Base-by-base conservation (phyloP, 2,329 filamentous ascomycete genomes). In the Emmonsiellopsis sp. region DNA sequence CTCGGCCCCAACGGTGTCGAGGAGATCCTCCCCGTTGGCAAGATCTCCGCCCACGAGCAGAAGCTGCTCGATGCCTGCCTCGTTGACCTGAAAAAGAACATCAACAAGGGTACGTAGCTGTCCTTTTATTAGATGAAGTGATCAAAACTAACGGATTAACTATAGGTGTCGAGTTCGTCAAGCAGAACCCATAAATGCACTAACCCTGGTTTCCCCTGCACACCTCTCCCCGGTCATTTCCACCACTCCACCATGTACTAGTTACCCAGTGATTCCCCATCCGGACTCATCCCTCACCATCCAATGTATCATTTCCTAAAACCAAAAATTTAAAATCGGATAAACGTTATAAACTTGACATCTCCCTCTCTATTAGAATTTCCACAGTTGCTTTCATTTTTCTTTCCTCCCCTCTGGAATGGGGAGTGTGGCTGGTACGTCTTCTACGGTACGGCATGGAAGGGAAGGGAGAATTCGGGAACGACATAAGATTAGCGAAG, bases 1-100 rank as follows among this genome's bases (percentile, higher is more conserved):
- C 88, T 98, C 68, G 93, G 93, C 77, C 90, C 91, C 72, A 86
- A 92, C 73, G 93, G 93, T 79, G 92, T 94, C 61, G 85, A 93
- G 82, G 87, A 95, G 83, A 92, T 97, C 73, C 81, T 86, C 72
- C 84, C 87, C 65, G 77, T 98, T 65, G 93, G 93, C 74, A 80
- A 87, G 75, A 70, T 97, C 70, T 88, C 88, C 68, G 82, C 84
- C 65, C 78, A 84, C 73, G 93, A 98, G 86, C 78, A 95, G 83
- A 84, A 85, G 76, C 85, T 98, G 65, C 77, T 98, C 66, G 87
- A 94, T 68, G 88, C 84, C 67, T 87, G 83, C 81, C 78, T 97
- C 63, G 77, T 71, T 65, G 93, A 72, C 61, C 62, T 77, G 54
- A 76, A 74, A 68, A 72, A 77, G 83, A 96, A 97, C 85, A 96